A percentile compares a stretch with the other conserved stretches of the same genome.
Evolutionary conservation across 1,284 basidiomycete genomes (phyloP).

Genomic region (Testicularia cyperi): DNA sequence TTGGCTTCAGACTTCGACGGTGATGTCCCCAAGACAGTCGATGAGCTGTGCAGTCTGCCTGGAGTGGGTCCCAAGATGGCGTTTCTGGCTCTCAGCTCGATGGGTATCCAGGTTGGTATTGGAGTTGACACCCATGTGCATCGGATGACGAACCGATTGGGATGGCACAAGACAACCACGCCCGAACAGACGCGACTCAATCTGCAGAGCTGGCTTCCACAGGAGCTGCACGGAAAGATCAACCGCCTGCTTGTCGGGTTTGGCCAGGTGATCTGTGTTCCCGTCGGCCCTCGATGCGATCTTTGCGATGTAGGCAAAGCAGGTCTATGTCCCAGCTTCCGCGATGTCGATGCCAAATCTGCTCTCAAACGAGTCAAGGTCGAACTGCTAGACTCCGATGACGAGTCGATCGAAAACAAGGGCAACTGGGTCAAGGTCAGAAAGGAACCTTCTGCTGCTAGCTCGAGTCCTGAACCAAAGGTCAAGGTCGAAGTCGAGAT

Average conservation of each 20-base stretch:
- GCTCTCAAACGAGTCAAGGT: constrained; percentile 34
- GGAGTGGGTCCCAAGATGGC: constrained; percentile 61
- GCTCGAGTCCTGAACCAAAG: not conserved
- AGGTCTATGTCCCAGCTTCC: constrained; percentile 46
- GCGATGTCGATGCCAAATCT: constrained; percentile 37
- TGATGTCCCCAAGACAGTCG: constrained; percentile 48
- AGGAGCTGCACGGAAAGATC: constrained; percentile 43
- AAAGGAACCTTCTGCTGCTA: not conserved
- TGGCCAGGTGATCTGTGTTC: constrained; percentile 78
- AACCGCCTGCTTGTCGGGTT: constrained; percentile 58
- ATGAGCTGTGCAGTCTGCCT: constrained; percentile 49
- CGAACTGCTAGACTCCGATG: constrained; percentile 10
- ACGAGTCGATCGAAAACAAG: constrained; percentile 1
- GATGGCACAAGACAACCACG: constrained; percentile 86
- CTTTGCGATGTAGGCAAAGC: constrained; percentile 41
- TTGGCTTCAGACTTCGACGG: constrained; percentile 36
- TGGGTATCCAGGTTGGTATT: constrained; percentile 90
- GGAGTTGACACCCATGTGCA: constrained; percentile 97
- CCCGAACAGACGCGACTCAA: constrained; percentile 74
- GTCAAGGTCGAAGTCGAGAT: constrained; percentile 29
- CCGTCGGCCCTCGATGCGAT: constrained; percentile 79
- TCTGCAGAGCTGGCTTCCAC: constrained; percentile 54
- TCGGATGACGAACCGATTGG: constrained; percentile 84
- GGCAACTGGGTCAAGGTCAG: constrained; percentile 16
- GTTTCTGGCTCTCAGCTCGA: constrained; percentile 70